A percentile compares a stretch with the other conserved stretches of the same genome.
phyloP scores from a whole-genome alignment of 2,329 filamentous ascomycete species.

The Ciborinia camelliae region DNA sequence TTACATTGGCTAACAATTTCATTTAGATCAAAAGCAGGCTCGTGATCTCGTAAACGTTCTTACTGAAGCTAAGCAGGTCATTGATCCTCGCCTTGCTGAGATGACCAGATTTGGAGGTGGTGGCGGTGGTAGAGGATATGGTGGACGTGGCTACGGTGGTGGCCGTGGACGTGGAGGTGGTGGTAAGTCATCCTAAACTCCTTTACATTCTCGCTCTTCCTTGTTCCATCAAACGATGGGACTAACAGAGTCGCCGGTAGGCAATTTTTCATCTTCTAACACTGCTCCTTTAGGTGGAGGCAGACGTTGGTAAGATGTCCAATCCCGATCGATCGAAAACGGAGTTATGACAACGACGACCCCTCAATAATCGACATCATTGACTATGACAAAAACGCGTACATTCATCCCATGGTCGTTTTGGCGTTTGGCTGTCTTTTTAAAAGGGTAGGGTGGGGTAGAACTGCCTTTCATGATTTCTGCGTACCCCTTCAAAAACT shows the following conservation, averaged over 20 bases:
- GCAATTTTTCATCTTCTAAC: conserved; percentile 56
- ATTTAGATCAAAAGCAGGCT: conserved; percentile 84
- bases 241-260: conserved; percentile 40
- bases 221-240: conserved; percentile 38
- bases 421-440: conserved; percentile 33
- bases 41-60: conserved; percentile 93
- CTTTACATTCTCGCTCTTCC: conserved; percentile 26
- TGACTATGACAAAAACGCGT: conserved; percentile 21
- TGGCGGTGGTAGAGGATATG: conserved; percentile 41
- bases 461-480: conserved; percentile 29
- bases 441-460: conserved; percentile 29
- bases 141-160: conserved; percentile 45
- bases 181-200: conserved; percentile 38
- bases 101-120: conserved; percentile 84
- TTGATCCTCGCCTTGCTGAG: conserved; percentile 91
- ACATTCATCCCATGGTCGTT: conserved; percentile 35
- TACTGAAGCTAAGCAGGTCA: conserved; percentile 94
- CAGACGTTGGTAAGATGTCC: conserved; percentile 52
- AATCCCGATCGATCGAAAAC: conserved; percentile 20
- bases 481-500: conserved; percentile 22
- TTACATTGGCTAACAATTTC: conserved; percentile 28
- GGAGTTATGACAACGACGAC: conserved; percentile 10
- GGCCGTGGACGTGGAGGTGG: conserved; percentile 54
- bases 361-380: conserved; percentile 22
- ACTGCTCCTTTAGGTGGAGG: conserved; percentile 53